Percentiles rank a stretch among this genome's conserved stretches.
phyloP scores from a whole-genome alignment of 2,329 filamentous ascomycete genomes.

The Cladosporium sp. region DNA sequence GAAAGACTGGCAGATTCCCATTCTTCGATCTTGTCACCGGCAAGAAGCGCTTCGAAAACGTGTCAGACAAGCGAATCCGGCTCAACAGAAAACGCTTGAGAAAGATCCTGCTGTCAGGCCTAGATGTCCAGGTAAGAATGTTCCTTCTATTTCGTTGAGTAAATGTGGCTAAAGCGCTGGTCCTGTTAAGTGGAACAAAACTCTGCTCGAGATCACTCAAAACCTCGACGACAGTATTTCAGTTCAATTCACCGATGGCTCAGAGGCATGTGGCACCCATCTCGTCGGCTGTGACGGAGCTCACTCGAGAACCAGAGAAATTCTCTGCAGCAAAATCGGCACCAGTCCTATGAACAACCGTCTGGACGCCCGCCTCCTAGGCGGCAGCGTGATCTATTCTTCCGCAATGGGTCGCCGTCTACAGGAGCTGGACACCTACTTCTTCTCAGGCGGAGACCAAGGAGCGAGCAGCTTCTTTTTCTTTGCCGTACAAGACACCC shows the following conservation, averaged over 20 bases:
- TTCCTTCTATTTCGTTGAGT: not conserved
- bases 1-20: constrained; percentile 46
- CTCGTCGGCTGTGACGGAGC: constrained; percentile 62
- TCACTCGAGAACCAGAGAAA: not conserved
- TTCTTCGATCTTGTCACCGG: constrained; percentile 53
- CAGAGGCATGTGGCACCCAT: constrained; percentile 72
- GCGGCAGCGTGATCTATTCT: constrained; percentile 41
- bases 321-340: not conserved
- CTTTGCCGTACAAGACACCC: constrained; percentile 51
- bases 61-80: constrained; percentile 16
- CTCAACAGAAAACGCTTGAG: constrained; percentile 13
- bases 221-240: not conserved
- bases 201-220: constrained; percentile 2
- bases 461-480: constrained; percentile 52
- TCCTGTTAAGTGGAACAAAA: constrained; percentile 9
- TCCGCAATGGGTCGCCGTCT: constrained; percentile 42
- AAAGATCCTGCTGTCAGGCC: constrained; percentile 3
- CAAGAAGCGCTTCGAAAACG: constrained; percentile 24
- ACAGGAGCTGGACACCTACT: constrained; percentile 48
- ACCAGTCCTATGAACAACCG: constrained; percentile 20
- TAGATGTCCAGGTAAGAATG: constrained; percentile 13
- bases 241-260: not conserved
- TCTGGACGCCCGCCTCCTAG: constrained; percentile 44
- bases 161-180: not conserved
- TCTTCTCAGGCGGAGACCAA: constrained; percentile 53